Evolutionary conservation across 352 stramenopile species (phyloP), one percentile per base, ranked within the genome.

Genomic region (Plasmopara muralis): DNA sequence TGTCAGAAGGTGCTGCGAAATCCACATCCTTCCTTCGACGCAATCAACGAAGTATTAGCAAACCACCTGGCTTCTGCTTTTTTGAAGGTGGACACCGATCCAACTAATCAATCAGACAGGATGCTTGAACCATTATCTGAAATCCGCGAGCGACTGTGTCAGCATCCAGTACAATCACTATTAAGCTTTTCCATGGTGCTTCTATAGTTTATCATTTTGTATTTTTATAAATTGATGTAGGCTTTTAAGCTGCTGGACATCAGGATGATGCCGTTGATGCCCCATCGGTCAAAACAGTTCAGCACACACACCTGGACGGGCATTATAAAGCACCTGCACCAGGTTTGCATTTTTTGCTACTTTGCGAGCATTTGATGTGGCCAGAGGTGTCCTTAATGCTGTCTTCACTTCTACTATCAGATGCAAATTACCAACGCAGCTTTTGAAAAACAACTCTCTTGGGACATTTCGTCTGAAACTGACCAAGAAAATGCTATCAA

Each of bases 281-380:
- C 80, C 4, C 69, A 74, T 2, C 64, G 62, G 5, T 90, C 80
- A 1, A 85, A 87, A 47, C 59, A 75, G 45, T 90, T 88, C 31
- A 87, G 66, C 43, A 80, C 76, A 2, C 80, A 90, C 59, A 74
- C 70, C n/a, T 90, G 80, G 80, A 39, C 55, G n/a, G 80, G 77
- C 1, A 59, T 90, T n/a, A 60, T 88, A 34, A 87, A 87, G 50
- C 68, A 86, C 49, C 58, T 90, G 33, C 74, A 83, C 43, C 77
- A 88, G 66, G 77, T 83, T 47, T 38, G 57, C 40, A 28, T 30
- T 20, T 18, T 20, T 41, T 41, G 13, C 16, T 25, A 3, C 20
- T 25, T 25, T 25, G 20, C 20, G 20, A 25, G 20, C 20, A 25
- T 25, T 25, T 3, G 3, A 25, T 25, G 20, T 25, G 20, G 20